Percentiles rank a stretch among this genome's conserved stretches.
Conservation (phyloP, 148 eudicot species). For the Selenicereus undatus region DNA sequence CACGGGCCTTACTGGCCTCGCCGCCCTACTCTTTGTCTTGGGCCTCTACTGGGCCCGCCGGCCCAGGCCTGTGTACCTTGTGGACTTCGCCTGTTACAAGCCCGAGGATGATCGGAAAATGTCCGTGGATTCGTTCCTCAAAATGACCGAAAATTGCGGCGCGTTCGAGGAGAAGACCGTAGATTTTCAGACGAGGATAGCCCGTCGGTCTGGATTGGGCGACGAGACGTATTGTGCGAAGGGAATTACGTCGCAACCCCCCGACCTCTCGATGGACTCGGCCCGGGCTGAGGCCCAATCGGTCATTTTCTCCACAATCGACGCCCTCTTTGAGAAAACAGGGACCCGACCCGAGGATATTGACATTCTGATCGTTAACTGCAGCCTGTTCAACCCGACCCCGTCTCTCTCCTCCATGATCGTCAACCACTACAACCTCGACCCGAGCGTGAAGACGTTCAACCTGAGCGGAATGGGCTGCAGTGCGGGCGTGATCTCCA, state of each 20-base stretch:
- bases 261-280: slow-evolving; percentile 36
- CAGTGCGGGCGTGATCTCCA: slow-evolving; percentile 71
- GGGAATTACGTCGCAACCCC: slow-evolving; percentile 52
- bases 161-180: slow-evolving; percentile 43
- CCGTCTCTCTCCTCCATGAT: slow-evolving; percentile 87
- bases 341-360: slow-evolving; percentile 49
- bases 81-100: slow-evolving; percentile 65
- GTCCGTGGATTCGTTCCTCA: slow-evolving; percentile 43
- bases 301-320: slow-evolving; percentile 63
- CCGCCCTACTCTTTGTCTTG: slow-evolving; percentile 29
- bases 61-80: slow-evolving; percentile 47
- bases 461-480: slow-evolving; percentile 87
- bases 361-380: slow-evolving; percentile 67
- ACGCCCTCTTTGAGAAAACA: slow-evolving; percentile 52
- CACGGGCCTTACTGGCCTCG: slow-evolving; percentile 30
- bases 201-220: slow-evolving; percentile 54
- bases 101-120: slow-evolving; percentile 52
- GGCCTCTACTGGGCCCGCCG: slow-evolving; percentile 50
- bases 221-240: slow-evolving; percentile 60
- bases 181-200: slow-evolving; percentile 45
- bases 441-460: slow-evolving; percentile 50
- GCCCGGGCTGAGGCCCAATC: slow-evolving; percentile 64
- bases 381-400: slow-evolving; percentile 74
- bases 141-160: slow-evolving; percentile 46
- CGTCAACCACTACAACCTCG: slow-evolving; percentile 71